Percentiles rank a stretch among this genome's conserved stretches.
These are phyloP conservation scores for Talaromyces sp. DNA, from an alignment of 2,329 filamentous ascomycete species.

Conservation along the genomic window DNA sequence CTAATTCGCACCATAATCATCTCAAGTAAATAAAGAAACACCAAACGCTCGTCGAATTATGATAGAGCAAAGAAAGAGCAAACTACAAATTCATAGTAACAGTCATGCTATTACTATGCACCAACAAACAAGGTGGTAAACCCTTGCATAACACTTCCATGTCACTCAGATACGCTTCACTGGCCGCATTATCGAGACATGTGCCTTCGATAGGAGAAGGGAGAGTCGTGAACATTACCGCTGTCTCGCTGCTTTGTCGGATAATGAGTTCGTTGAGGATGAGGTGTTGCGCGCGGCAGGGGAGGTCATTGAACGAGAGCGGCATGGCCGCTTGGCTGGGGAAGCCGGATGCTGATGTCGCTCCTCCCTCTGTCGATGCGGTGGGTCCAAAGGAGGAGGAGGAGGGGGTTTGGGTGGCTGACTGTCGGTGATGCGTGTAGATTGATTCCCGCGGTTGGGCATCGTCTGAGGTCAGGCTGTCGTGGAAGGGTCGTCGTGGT, in stretches of 20 bases:
- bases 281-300: conserved; percentile 77
- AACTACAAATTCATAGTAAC: conserved; percentile 56
- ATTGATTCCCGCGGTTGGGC: conserved; percentile 33
- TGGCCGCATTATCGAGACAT: conserved; percentile 64
- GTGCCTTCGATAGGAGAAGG: conserved; percentile 78
- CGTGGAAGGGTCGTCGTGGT: conserved; percentile 20
- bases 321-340: conserved; percentile 61
- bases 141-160: conserved; percentile 74
- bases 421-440: conserved; percentile 33
- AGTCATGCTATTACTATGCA: conserved; percentile 86
- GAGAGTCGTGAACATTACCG: conserved; percentile 77
- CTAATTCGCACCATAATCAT: neutral
- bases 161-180: conserved; percentile 70
- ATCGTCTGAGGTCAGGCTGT: neutral
- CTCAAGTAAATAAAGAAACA: neutral
- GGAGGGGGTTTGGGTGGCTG: conserved; percentile 22
- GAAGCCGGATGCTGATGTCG: conserved; percentile 44
- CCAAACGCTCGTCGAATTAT: neutral
- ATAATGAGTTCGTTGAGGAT: conserved; percentile 82
- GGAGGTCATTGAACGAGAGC: conserved; percentile 80
- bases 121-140: conserved; percentile 70
- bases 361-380: conserved; percentile 21
- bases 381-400: conserved; percentile 3
- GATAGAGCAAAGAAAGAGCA: neutral
- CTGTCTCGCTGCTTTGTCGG: conserved; percentile 64